Base-by-base conservation (phyloP, 371 early-diverging fungal genomes). In the Mucor lusitanicus region DNA sequence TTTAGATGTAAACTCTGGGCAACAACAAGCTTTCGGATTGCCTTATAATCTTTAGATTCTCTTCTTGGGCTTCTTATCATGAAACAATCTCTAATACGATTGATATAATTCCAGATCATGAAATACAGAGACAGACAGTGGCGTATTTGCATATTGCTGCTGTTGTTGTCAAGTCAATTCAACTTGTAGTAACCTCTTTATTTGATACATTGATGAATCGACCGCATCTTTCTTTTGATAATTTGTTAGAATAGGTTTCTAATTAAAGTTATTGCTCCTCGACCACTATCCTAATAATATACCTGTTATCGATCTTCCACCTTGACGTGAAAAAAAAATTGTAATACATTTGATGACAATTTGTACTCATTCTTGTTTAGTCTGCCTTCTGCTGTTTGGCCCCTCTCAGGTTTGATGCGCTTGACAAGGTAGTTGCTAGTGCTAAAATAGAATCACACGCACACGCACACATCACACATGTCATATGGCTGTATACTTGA, bases 401-500 rank as follows among this genome's bases (percentile, higher is more conserved):
- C 21, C 50, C 11, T 50, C 3, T 0, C 4, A 50, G 11, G 25
- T 50, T 50, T 50, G 50, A 50, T 50, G 50, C 25, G 25, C 7
- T 25, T 50, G 50, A 50, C 50, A 50, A 0, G 50, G 25, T 50
- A 50, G 13, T 25, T 25, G 3, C 23, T 25, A 50, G 23, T 50
- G 23, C 25, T 50, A 50, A 50, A 50, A 8, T 37, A 37, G 37
- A 37, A 37, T 37, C 37, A 50, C 50, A 46, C 46, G 46, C 21
- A 46, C 17, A 46, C 46, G 46, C 46, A 46, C 46, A 50, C 25
- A 25, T 23, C 50, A 25, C 50, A 50, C 50, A 50, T 50, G 50
- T 50, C 50, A 50, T 50, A 50, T 50, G 50, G 50, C 50, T 50
- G 50, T 50, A 25, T 50, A 50, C 50, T 50, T 50, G 50, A 50